phyloP scores from a whole-genome alignment of 768 basidiomycete genomes.

The Daedaleopsis sinensis region DNA sequence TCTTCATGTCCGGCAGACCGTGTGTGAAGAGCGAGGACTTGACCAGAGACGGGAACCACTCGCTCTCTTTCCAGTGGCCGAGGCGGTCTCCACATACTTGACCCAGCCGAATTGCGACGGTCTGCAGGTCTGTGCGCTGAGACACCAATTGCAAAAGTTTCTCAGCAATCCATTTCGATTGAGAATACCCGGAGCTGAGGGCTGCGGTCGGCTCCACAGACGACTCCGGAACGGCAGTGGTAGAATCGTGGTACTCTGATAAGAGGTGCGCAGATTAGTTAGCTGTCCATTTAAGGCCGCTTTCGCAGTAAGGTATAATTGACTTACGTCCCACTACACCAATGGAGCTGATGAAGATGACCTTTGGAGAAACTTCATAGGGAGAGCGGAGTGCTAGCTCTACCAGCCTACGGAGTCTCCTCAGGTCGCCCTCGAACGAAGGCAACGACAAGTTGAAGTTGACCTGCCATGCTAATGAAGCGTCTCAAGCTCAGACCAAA shows the following conservation, averaged over 20 bases:
- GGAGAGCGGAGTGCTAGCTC: constrained; percentile 40
- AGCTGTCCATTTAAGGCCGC: no score
- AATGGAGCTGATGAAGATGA: constrained; percentile 41
- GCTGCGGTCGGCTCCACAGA: constrained; percentile 34
- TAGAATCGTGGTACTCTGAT: no score
- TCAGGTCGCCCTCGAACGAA: constrained; percentile 35
- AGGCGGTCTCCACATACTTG: constrained; percentile 46
- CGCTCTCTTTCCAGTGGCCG: constrained; percentile 46
- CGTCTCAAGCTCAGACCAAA: neutral
- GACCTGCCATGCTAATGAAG: constrained; percentile 36
- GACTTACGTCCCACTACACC: constrained; percentile 16
- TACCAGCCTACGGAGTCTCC: constrained; percentile 35
- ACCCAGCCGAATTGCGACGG: constrained; percentile 45
- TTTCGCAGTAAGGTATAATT: no score
- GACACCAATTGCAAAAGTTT: constrained; percentile 38
- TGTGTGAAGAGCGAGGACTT: constrained; percentile 28
- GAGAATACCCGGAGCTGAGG: constrained; percentile 46
- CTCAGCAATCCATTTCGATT: constrained; percentile 48
- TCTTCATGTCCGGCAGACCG: constrained; percentile 35
- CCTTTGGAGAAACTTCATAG: constrained; percentile 27
- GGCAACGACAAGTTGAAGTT: constrained; percentile 36
- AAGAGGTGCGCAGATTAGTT: no score
- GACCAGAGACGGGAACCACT: constrained; percentile 50
- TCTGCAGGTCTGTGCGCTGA: constrained; percentile 37
- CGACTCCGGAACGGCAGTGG: neutral